These are phyloP conservation scores for Tuber umbilicatum DNA, from an alignment of 495 filamentous ascomycete species.

Conservation along the genomic window DNA sequence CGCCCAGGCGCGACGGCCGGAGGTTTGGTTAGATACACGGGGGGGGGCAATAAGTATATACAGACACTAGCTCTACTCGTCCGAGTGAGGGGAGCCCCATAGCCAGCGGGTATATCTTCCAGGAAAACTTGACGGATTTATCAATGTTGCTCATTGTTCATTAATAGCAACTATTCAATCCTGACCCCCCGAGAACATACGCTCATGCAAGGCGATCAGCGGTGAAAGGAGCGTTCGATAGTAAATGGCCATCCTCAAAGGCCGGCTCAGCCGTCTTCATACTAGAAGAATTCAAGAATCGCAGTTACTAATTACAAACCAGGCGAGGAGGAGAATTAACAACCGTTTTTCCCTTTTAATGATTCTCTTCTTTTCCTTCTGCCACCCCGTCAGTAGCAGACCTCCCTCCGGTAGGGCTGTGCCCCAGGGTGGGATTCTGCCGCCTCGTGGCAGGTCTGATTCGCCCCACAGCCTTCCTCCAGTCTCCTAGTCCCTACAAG, in stretches of 20 bases:
- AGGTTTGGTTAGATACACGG: neutral
- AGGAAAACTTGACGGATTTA: neutral
- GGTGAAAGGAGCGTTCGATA: too few species aligned
- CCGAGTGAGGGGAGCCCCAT: neutral
- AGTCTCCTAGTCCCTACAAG: too few species aligned
- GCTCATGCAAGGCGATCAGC: too few species aligned
- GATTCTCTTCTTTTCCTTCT: neutral
- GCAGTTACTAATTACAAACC: too few species aligned
- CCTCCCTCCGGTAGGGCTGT: neutral
- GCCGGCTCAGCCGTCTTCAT: too few species aligned
- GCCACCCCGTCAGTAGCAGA: neutral
- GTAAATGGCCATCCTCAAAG: too few species aligned
- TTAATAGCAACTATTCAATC: neutral
- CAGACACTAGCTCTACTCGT: neutral
- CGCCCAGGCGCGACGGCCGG: neutral
- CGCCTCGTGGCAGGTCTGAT: too few species aligned
- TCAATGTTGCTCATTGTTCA: neutral
- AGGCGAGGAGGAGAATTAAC: too few species aligned
- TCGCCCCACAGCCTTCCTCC: too few species aligned
- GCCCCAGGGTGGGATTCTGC: neutral
- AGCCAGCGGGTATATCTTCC: neutral
- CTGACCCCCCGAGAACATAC: too few species aligned
- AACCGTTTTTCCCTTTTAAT: too few species aligned
- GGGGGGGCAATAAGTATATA: neutral
- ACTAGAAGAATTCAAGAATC: too few species aligned